These are phyloP conservation scores for Serendipita sp. DNA, from an alignment of 768 basidiomycete genomes.

Conservation along the genomic window DNA sequence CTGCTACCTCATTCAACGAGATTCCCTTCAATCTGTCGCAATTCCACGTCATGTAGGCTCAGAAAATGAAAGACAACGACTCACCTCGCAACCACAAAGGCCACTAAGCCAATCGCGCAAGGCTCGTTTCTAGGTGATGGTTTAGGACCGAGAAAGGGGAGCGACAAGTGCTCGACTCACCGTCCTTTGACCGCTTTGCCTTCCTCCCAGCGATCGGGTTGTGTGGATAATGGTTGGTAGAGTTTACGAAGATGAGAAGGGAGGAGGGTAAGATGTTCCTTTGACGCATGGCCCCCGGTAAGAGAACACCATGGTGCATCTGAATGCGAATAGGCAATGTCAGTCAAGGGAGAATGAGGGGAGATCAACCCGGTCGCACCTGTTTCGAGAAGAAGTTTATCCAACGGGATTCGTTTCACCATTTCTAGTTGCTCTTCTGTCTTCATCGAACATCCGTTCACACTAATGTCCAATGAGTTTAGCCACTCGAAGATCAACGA, in stretches of 20 bases:
- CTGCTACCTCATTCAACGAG: slow-evolving; percentile 38
- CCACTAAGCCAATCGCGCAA: slow-evolving; percentile 45
- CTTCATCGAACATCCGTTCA: slow-evolving; percentile 70
- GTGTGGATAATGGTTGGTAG: slow-evolving; percentile 37
- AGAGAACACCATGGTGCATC: slow-evolving; percentile 65
- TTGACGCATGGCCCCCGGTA: slow-evolving; percentile 49
- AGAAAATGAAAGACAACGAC: slow-evolving; percentile 20
- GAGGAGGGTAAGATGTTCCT: slow-evolving; percentile 31
- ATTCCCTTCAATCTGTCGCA: slow-evolving; percentile 22
- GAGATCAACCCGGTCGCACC: slow-evolving; percentile 25
- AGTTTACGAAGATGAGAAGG: slow-evolving; percentile 29
- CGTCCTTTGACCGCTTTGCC: slow-evolving; percentile 60
- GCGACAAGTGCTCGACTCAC: too few species aligned
- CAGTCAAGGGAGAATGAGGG: neutral
- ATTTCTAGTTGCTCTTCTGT: slow-evolving; percentile 46
- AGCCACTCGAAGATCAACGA: neutral
- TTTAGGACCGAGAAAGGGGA: too few species aligned
- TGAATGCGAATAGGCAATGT: slow-evolving; percentile 14
- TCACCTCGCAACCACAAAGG: slow-evolving; percentile 45
- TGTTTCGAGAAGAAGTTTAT: slow-evolving; percentile 56
- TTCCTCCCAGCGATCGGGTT: slow-evolving; percentile 40
- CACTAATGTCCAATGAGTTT: too few species aligned
- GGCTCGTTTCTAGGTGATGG: slow-evolving; percentile 39
- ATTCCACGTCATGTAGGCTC: neutral
- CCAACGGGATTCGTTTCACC: slow-evolving; percentile 39